These are phyloP conservation scores for Ceratocystis variospora DNA, from an alignment of 2,329 filamentous ascomycete genomes.

Conservation along the genomic window DNA sequence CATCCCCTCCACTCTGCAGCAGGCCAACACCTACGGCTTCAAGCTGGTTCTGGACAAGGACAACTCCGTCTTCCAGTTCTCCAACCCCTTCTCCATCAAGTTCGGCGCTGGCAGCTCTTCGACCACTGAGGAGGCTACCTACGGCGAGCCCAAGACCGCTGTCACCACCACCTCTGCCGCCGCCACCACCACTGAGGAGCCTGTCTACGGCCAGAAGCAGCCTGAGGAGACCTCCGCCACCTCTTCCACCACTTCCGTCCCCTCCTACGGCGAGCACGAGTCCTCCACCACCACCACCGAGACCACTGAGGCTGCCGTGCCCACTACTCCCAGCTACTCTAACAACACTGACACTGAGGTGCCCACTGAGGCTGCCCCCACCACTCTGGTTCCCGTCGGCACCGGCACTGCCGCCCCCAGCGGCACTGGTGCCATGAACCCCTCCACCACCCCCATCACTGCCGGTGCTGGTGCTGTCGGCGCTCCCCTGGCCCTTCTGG, in stretches of 20 bases:
- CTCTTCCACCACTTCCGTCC: slow-evolving; percentile 22
- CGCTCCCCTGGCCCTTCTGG: slow-evolving; percentile 17
- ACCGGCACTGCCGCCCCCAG: slow-evolving; percentile 22
- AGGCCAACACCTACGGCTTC: slow-evolving; percentile 42
- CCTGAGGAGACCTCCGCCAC: slow-evolving; percentile 19
- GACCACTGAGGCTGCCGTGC: slow-evolving; percentile 22
- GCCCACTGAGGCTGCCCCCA: slow-evolving; percentile 24
- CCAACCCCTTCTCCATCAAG: slow-evolving; percentile 44
- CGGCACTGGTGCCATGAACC: slow-evolving; percentile 20
- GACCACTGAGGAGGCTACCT: slow-evolving; percentile 18
- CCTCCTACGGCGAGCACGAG: slow-evolving; percentile 19
- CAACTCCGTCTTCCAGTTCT: slow-evolving; percentile 44
- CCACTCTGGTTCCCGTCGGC: slow-evolving; percentile 21
- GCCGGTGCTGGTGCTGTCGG: slow-evolving; percentile 15
- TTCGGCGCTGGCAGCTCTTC: slow-evolving; percentile 23
- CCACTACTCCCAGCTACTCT: slow-evolving; percentile 15
- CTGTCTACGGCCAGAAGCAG: slow-evolving; percentile 3
- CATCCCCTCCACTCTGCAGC: slow-evolving; percentile 34
- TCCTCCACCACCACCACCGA: slow-evolving; percentile 24
- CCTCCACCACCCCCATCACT: slow-evolving; percentile 20
- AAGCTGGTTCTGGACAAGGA: slow-evolving; percentile 38
- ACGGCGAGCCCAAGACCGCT: slow-evolving; percentile 21
- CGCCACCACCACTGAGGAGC: slow-evolving; percentile 11
- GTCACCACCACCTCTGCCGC: slow-evolving; percentile 24
- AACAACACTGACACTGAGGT: slow-evolving; percentile 19